phyloP scores from a whole-genome alignment of 2,329 filamentous ascomycete species.

The Beauveria asiatica region DNA sequence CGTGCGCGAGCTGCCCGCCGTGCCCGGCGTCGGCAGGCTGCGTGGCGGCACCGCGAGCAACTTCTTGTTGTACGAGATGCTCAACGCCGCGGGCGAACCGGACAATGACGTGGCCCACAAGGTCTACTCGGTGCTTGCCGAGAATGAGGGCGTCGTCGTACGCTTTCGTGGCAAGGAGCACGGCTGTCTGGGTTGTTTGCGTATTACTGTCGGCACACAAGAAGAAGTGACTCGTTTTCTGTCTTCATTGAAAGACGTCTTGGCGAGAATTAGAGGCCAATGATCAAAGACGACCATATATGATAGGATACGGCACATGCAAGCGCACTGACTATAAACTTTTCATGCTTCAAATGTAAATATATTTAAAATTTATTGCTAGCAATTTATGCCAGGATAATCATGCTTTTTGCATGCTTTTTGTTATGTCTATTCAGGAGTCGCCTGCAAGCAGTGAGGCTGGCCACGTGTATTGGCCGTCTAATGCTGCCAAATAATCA shows the following conservation, averaged over 20 bases:
- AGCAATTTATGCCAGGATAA: background rate
- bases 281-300: background rate
- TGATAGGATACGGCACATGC: background rate
- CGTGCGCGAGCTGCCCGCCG: conserved; percentile 60
- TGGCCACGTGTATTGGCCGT: background rate
- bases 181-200: conserved; percentile 79
- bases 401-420: conserved; percentile 1
- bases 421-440: conserved; percentile 9
- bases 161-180: conserved; percentile 88
- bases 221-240: conserved; percentile 75
- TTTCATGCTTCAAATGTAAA: conserved; percentile 1
- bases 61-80: conserved; percentile 84
- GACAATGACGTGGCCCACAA: conserved; percentile 70
- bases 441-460: background rate
- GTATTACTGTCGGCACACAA: conserved; percentile 89
- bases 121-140: conserved; percentile 78
- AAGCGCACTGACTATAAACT: background rate
- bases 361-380: background rate
- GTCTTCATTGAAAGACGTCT: conserved; percentile 48
- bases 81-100: conserved; percentile 62
- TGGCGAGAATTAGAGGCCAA: conserved; percentile 34
- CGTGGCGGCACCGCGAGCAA: conserved; percentile 76
- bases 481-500: background rate
- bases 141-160: conserved; percentile 82
- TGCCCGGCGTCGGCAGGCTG: conserved; percentile 72